Evolutionary conservation across 2,329 filamentous ascomycete genomes (phyloP).

Genomic region (Nigrospora sphaerica): DNA sequence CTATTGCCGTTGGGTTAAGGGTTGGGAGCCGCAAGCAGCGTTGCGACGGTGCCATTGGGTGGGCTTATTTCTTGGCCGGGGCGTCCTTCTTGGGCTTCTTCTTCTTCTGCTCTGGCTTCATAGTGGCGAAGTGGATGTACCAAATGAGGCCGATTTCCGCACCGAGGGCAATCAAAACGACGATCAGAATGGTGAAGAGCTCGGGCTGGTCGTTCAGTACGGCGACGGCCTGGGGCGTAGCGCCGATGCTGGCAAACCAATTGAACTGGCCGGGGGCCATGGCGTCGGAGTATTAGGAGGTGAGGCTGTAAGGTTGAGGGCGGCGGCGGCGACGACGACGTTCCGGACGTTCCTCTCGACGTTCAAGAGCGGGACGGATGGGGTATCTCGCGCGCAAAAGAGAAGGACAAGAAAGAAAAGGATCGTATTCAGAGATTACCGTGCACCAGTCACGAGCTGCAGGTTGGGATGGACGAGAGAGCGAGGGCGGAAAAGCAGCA

Average conservation of each 20-base stretch:
- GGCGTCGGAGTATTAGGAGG: constrained; percentile 1
- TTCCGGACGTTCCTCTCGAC: constrained; percentile 6
- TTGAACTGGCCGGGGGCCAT: constrained; percentile 40
- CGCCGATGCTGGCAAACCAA: constrained; percentile 50
- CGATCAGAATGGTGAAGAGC: constrained; percentile 49
- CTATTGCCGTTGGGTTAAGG: no score
- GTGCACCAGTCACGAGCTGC: constrained; percentile 17
- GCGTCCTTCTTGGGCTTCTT: constrained; percentile 38
- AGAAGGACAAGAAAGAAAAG: constrained; percentile 2
- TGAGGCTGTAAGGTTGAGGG: not conserved
- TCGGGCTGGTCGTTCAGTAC: constrained; percentile 55
- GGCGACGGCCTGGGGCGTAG: constrained; percentile 50
- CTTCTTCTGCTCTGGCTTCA: constrained; percentile 55
- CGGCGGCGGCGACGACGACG: not conserved
- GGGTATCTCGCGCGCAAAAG: not conserved
- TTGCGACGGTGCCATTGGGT: no score
- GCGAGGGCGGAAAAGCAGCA: constrained; percentile 6
- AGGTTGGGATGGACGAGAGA: constrained; percentile 7
- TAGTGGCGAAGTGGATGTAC: constrained; percentile 53
- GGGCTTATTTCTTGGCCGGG: constrained; percentile 7
- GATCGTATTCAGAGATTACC: constrained; percentile 5
- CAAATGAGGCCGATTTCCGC: constrained; percentile 41
- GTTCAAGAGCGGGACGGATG: not conserved
- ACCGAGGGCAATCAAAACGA: constrained; percentile 43
- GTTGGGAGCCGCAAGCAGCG: no score